Evolutionary conservation across 352 stramenopile genomes (phyloP).

Genomic region (Globisporangium nunn): DNA sequence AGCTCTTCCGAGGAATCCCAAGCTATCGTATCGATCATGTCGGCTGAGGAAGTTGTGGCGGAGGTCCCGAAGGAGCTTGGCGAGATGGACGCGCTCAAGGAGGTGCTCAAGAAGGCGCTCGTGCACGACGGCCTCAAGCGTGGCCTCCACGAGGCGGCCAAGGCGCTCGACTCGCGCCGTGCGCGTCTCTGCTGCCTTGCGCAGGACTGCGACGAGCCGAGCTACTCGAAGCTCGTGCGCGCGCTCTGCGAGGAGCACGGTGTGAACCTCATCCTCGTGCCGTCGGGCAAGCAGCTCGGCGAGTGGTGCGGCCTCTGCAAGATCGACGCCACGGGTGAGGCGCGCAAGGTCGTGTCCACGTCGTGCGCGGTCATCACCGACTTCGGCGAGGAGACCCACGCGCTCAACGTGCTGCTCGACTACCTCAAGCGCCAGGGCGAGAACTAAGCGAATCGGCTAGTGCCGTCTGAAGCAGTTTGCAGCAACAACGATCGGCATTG

Average conservation of each 20-base stretch:
- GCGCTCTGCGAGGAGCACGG: conserved; percentile 92
- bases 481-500: not conserved
- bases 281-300: conserved; percentile 95
- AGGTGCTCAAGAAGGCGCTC: conserved; percentile 99
- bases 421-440: conserved; percentile 96
- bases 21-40: conserved; percentile 56
- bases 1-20: conserved; percentile 55
- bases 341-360: conserved; percentile 98
- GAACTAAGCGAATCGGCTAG: conserved; percentile 47
- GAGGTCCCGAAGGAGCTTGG: conserved; percentile 91
- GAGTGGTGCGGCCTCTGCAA: conserved; percentile 99
- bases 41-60: conserved; percentile 91
- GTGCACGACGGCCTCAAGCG: conserved; percentile 98
- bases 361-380: conserved; percentile 98
- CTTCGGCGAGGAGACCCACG: conserved; percentile 98
- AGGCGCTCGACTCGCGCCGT: conserved; percentile 97
- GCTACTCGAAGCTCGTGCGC: conserved; percentile 99
- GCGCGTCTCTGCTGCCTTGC: conserved; percentile 98
- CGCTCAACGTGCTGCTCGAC: conserved; percentile 96
- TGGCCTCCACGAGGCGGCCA: conserved; percentile 98
- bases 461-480: not conserved
- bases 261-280: conserved; percentile 92
- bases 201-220: conserved; percentile 99
- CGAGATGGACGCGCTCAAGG: conserved; percentile 96
- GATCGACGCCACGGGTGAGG: conserved; percentile 95